Evolutionary conservation across 192 early-diverging fungal genomes (phyloP).

Genomic region (Coemansia sp.): DNA sequence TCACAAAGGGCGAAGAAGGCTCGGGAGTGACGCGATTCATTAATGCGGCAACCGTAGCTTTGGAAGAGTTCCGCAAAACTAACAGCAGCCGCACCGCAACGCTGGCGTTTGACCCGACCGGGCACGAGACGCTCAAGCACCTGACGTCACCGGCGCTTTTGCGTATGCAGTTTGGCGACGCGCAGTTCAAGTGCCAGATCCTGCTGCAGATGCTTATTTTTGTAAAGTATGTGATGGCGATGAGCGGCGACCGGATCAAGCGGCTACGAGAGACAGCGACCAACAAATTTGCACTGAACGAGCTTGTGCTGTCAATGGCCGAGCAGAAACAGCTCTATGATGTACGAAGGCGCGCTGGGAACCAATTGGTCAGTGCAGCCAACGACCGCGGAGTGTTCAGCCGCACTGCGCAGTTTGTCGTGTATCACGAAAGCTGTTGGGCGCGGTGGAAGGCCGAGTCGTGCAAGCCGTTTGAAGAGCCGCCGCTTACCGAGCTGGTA

Average conservation of each 20-base stretch:
- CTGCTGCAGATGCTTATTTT: constrained; percentile 87
- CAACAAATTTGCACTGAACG: constrained; percentile 61
- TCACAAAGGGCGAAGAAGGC: constrained; percentile 19
- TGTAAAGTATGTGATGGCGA: constrained; percentile 67
- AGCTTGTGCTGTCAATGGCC: constrained; percentile 35
- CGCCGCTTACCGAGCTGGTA: constrained; percentile 40
- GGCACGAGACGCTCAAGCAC: constrained; percentile 23
- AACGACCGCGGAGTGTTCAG: constrained; percentile 64
- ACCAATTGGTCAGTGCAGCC: constrained; percentile 56
- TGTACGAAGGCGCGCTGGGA: constrained; percentile 47
- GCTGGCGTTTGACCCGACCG: constrained; percentile 22
- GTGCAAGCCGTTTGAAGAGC: constrained; percentile 72
- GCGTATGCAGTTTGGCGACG: constrained; percentile 69
- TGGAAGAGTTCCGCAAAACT: constrained; percentile 47
- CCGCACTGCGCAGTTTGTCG: constrained; percentile 63
- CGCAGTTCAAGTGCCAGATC: constrained; percentile 80
- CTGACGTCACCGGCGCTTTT: constrained; percentile 41
- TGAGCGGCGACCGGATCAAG: constrained; percentile 53
- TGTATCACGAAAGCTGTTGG: constrained; percentile 78
- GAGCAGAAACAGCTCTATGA: constrained; percentile 61
- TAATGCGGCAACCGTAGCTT: constrained; percentile 16
- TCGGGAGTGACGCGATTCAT: constrained; percentile 12
- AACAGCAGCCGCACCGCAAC: constrained; percentile 8
- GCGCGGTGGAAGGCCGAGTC: constrained; percentile 79
- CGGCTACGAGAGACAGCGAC: constrained; percentile 52